Evolutionary conservation across 192 early-diverging fungal species (phyloP).

Genomic region (Thamnidium elegans): DNA sequence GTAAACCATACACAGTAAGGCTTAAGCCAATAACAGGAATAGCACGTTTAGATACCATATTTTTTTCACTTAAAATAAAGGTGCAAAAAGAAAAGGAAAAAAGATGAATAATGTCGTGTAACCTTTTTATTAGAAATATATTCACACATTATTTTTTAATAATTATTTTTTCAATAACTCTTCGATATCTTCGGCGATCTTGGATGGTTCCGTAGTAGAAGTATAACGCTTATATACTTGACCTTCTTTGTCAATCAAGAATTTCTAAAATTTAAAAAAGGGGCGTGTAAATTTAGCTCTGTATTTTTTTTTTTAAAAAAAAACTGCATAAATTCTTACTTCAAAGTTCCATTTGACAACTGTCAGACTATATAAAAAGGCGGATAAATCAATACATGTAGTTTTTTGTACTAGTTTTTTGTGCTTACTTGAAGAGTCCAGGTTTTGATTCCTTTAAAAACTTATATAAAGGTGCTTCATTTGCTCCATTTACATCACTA

Average conservation of each 20-base stretch:
- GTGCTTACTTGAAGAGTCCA: conserved; percentile 25
- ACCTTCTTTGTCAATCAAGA: conserved; percentile 66
- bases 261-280: conserved; percentile 47
- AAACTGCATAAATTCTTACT: conserved; percentile 14
- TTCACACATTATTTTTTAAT: not conserved
- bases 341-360: conserved; percentile 84
- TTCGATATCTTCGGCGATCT: conserved; percentile 58
- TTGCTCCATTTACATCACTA: conserved; percentile 72
- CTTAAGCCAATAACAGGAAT: conserved; percentile 17
- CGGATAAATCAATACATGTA: not conserved
- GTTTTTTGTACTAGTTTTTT: not conserved
- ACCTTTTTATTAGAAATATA: not conserved
- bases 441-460: conserved; percentile 58
- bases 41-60: conserved; percentile 10
- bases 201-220: conserved; percentile 59
- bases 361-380: conserved; percentile 13
- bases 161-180: conserved; percentile 41
- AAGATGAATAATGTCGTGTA: not conserved
- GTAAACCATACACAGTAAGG: conserved; percentile 27
- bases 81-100: not conserved
- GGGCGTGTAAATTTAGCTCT: not conserved
- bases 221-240: conserved; percentile 62
- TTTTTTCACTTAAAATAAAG: no score
- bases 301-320: conserved; percentile 8
- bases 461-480: conserved; percentile 62